These are phyloP conservation scores for Mimosa pudica DNA, from an alignment of 306 rosid species.

Conservation along the genomic window DNA sequence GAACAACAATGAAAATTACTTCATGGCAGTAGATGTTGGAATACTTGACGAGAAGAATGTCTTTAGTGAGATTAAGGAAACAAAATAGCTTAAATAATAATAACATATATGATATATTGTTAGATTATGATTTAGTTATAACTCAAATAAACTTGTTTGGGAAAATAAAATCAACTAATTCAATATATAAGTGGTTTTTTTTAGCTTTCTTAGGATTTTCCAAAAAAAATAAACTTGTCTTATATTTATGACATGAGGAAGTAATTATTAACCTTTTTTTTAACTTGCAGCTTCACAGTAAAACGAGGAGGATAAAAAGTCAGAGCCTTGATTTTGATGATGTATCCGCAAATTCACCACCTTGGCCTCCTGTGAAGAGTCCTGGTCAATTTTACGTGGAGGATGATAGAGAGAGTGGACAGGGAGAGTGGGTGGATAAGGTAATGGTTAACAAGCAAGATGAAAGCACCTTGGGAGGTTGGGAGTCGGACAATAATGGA, in stretches of 20 bases:
- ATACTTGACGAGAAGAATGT: slow-evolving; percentile 1
- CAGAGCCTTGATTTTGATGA: slow-evolving; percentile 89
- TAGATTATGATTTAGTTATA: no score
- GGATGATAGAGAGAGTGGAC: slow-evolving; percentile 70
- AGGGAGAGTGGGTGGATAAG: slow-evolving; percentile 93
- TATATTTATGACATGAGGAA: no score
- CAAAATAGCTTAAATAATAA: no score
- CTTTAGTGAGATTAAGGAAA: neutral
- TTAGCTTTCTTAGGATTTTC: no score
- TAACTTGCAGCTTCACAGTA: slow-evolving; percentile 59
- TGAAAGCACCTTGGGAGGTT: slow-evolving; percentile 63
- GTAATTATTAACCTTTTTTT: neutral
- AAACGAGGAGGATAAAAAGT: slow-evolving; percentile 55
- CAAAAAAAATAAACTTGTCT: no score
- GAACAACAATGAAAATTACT: slow-evolving; percentile 7
- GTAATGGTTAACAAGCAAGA: slow-evolving; percentile 98
- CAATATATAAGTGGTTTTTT: no score
- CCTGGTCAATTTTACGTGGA: slow-evolving; percentile 64
- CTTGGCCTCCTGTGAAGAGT: slow-evolving; percentile 81
- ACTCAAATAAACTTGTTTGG: no score
- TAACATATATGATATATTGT: no score
- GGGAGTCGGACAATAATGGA: slow-evolving; percentile 77
- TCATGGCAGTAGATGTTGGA: slow-evolving; percentile 1
- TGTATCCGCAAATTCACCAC: slow-evolving; percentile 74
- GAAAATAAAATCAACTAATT: no score